Evolutionary conservation across 768 basidiomycete genomes (phyloP), one percentile per base, ranked within the genome.

Genomic region (Pleurotus salmoneostramineus): DNA sequence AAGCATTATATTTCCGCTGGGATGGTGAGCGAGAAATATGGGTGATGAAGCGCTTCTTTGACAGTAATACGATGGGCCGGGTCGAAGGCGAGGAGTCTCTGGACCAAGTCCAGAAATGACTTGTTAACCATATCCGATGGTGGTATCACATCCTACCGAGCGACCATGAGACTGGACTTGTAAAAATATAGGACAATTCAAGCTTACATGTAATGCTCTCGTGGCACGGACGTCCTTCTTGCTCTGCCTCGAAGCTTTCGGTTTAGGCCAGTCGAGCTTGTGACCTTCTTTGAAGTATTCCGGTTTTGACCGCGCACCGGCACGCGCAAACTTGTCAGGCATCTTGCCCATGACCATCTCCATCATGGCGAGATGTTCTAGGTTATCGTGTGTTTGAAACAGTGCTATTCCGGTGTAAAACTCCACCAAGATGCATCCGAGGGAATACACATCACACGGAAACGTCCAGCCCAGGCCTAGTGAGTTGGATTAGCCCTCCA

Each of bases 281-380:
- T 78, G 72, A 33, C 84, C 87, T 17, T 91, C 89, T 68, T 91
- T 93, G 79, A 99, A 98, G 71, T 91, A 97, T 67, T 98, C 95
- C 6, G 93, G 86, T 66, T 95, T 95, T 50, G 86, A 83, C 48
- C 89, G 81, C 6, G 87, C 84, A 14, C 88, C 89, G 45, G 81
- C 79, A 44, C 88, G 81, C 40, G 85, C 84, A 67, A 96, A 93
- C 4, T 88, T 85, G 51, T 90, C 87, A 0, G 95, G 93, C 89
- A 98, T 95, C 76, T 91, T 92, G 58, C 96, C 96, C 91, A 98
- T 98, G 40, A 98, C 97, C 70, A 91, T 88, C 70, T 98, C 95
- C 97, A 99, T 99, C 97, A 99, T 99, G 42, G 96, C 97, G 11
- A 99, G 84, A 72, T 99, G 97, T 71, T 99, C 97, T 6, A 98